These are phyloP conservation scores for Phaeosphaeriaceae sp. DNA, from an alignment of 2,329 filamentous ascomycete species.

Conservation along the genomic window DNA sequence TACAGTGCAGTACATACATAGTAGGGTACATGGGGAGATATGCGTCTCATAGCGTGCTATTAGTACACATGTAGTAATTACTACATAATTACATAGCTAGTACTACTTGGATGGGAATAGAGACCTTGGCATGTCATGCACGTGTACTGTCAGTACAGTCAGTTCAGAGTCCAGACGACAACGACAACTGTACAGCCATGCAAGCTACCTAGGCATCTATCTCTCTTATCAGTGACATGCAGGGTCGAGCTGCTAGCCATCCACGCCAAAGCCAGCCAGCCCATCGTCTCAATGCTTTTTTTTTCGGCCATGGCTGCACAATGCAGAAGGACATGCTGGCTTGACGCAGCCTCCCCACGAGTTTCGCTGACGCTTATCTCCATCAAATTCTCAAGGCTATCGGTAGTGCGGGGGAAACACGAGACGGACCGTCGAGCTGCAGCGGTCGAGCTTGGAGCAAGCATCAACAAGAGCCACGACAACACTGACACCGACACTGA, in stretches of 20 bases:
- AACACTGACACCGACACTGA: conserved; percentile 12
- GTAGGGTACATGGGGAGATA: too few species aligned
- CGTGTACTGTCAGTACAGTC: too few species aligned
- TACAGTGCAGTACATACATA: not conserved
- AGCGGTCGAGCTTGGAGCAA: conserved; percentile 4
- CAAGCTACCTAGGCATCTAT: conserved; percentile 3
- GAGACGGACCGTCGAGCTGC: conserved; percentile 6
- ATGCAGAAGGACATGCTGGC: conserved; percentile 4
- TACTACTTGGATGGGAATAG: too few species aligned
- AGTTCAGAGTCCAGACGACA: too few species aligned
- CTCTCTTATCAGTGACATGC: conserved; percentile 23
- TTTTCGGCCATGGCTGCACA: conserved; percentile 26
- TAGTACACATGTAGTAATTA: too few species aligned
- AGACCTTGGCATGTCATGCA: too few species aligned
- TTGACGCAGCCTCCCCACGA: conserved; percentile 1
- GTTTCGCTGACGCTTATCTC: conserved; percentile 17
- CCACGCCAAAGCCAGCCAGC: conserved; percentile 10
- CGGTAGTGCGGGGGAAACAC: conserved; percentile 25
- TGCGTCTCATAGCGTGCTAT: too few species aligned
- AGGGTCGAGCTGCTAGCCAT: conserved; percentile 18
- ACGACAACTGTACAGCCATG: too few species aligned
- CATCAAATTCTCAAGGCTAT: not conserved
- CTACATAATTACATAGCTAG: too few species aligned
- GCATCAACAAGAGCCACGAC: conserved; percentile 8
- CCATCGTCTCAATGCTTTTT: conserved; percentile 16